Percentiles rank a stretch among this genome's conserved stretches.
phyloP scores from a whole-genome alignment of 176 grass and related monocot species.

The Ampelocalamus luodianensis region DNA sequence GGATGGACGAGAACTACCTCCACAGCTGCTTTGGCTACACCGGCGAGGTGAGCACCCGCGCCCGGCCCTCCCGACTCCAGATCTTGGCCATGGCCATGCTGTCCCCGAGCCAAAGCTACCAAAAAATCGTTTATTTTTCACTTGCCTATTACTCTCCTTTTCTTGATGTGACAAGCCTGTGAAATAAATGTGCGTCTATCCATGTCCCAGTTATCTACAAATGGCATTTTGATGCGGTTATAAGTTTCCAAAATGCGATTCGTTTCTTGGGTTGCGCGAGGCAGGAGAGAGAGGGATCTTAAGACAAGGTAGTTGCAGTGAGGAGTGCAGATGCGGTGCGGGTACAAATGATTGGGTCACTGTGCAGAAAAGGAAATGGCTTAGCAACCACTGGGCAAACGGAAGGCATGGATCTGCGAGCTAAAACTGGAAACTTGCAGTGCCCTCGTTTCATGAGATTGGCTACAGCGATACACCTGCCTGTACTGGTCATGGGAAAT shows the following conservation, averaged over 20 bases:
- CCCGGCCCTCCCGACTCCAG: slow-evolving; percentile 10
- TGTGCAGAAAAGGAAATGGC: slow-evolving; percentile 48
- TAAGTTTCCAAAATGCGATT: slow-evolving; percentile 40
- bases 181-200: slow-evolving; percentile 11
- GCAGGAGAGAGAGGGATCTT: slow-evolving; percentile 24
- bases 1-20: slow-evolving; percentile 99
- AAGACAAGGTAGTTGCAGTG: slow-evolving; percentile 27
- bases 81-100: slow-evolving; percentile 43
- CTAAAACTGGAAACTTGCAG: slow-evolving; percentile 49
- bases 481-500: slow-evolving; percentile 41
- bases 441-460: slow-evolving; percentile 37
- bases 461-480: slow-evolving; percentile 10
- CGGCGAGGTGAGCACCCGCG: slow-evolving; percentile 71
- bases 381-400: slow-evolving; percentile 46
- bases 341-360: slow-evolving; percentile 52
- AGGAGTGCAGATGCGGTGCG: slow-evolving; percentile 26
- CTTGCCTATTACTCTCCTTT: slow-evolving; percentile 7
- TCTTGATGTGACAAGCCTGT: slow-evolving; percentile 54
- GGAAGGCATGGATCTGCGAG: slow-evolving; percentile 50
- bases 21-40: slow-evolving; percentile 92
- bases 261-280: slow-evolving; percentile 29
- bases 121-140: slow-evolving; percentile 32
- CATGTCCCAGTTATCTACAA: slow-evolving; percentile 17
- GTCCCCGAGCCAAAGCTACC: neutral
- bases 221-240: slow-evolving; percentile 17